phyloP scores from a whole-genome alignment of 2,329 filamentous ascomycete genomes.

The Penicillium italicum region DNA sequence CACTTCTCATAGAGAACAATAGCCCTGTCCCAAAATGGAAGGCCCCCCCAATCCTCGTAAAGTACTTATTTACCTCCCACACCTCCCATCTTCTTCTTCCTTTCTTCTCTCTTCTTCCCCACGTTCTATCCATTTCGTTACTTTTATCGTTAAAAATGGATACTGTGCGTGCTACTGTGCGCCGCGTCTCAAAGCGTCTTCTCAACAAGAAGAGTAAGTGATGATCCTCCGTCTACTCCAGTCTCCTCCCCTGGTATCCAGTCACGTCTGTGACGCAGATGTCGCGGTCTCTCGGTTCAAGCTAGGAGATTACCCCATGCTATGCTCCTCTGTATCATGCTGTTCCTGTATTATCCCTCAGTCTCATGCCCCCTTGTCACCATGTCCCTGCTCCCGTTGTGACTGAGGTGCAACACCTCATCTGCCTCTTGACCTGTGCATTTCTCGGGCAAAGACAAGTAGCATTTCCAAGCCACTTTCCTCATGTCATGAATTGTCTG shows the following conservation, averaged over 20 bases:
- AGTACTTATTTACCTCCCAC: background rate
- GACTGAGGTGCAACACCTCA: background rate
- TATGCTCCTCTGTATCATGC: background rate
- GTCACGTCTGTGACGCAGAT: background rate
- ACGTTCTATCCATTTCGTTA: background rate
- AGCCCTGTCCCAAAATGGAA: background rate
- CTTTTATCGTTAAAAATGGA: conserved; percentile 3
- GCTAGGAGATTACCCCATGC: background rate
- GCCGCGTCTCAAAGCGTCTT: conserved; percentile 3
- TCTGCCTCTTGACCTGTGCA: background rate
- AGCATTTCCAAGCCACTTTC: background rate
- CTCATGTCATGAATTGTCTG: background rate
- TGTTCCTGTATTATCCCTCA: background rate
- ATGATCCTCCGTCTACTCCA: background rate
- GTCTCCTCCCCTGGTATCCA: background rate
- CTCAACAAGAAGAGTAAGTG: conserved; percentile 2
- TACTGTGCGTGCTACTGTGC: background rate
- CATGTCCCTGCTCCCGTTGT: background rate
- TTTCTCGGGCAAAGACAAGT: background rate
- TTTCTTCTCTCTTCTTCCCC: background rate
- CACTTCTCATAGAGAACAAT: background rate
- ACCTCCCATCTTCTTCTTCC: background rate
- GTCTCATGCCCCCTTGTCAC: background rate
- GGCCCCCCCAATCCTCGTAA: background rate
- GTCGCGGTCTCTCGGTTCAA: background rate